Evolutionary conservation across 2,329 filamentous ascomycete species (phyloP).

Genomic region (Hypoxylon sp.): DNA sequence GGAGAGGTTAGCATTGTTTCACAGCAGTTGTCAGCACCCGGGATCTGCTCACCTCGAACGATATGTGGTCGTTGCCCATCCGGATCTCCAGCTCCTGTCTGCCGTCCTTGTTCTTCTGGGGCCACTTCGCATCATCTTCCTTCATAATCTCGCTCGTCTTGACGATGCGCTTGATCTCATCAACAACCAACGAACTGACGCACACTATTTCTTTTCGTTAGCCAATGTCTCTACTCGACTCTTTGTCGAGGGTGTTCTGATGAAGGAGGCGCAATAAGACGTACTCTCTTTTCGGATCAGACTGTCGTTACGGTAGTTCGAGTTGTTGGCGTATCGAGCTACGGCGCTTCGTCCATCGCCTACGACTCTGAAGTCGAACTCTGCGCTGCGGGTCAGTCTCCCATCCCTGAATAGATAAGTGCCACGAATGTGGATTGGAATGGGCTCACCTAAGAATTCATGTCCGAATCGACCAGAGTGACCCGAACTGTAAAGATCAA

Average conservation of each 20-base stretch:
- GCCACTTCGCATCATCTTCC: slow-evolving; percentile 99
- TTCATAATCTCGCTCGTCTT: slow-evolving; percentile 98
- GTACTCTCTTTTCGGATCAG: slow-evolving; percentile 99
- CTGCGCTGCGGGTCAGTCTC: slow-evolving; percentile 63
- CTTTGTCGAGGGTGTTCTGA: neutral
- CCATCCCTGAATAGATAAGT: neutral
- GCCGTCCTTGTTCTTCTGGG: slow-evolving; percentile 99
- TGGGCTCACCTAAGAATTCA: slow-evolving; percentile 87
- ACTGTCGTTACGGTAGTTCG: slow-evolving; percentile 98
- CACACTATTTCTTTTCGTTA: slow-evolving; percentile 76
- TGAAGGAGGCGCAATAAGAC: slow-evolving; percentile 55
- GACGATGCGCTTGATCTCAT: slow-evolving; percentile 97
- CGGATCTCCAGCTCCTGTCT: slow-evolving; percentile 96
- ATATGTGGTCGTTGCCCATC: slow-evolving; percentile 94
- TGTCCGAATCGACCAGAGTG: slow-evolving; percentile 98
- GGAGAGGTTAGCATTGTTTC: slow-evolving; percentile 21
- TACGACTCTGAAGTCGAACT: slow-evolving; percentile 95
- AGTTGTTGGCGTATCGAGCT: slow-evolving; percentile 98
- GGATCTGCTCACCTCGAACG: slow-evolving; percentile 81
- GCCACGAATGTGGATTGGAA: slow-evolving; percentile 1
- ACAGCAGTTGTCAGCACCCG: slow-evolving; percentile 14
- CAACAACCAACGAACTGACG: slow-evolving; percentile 89
- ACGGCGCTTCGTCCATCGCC: slow-evolving; percentile 94
- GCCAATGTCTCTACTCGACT: neutral
- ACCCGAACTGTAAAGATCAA: slow-evolving; percentile 77